Evolutionary conservation across 1,139 yeast genomes (phyloP).

Genomic region (Williopsis jadinii): DNA sequence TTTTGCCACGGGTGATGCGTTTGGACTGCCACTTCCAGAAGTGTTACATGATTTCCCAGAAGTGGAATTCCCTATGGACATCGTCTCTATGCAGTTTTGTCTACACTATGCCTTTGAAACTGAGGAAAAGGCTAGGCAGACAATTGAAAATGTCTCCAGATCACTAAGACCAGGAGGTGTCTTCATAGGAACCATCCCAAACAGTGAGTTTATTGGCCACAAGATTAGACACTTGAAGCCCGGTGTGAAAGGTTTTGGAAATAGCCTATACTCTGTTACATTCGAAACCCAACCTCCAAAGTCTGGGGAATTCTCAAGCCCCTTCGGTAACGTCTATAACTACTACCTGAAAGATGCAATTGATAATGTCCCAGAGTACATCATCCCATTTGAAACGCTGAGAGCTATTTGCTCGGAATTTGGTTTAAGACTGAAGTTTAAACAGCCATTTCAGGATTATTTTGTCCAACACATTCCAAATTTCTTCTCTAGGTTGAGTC

Average conservation of each 20-base stretch:
- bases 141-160: conserved; percentile 69
- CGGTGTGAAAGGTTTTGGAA: conserved; percentile 67
- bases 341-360: conserved; percentile 89
- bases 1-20: conserved; percentile 90
- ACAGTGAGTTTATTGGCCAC: conserved; percentile 72
- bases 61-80: conserved; percentile 75
- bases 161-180: conserved; percentile 76
- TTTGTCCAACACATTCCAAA: conserved; percentile 74
- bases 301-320: conserved; percentile 63
- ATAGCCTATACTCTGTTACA: conserved; percentile 70
- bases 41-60: conserved; percentile 36
- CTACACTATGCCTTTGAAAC: conserved; percentile 91
- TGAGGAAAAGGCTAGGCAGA: conserved; percentile 67
- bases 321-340: conserved; percentile 78
- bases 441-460: conserved; percentile 75
- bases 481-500: conserved; percentile 52
- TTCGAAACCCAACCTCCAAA: conserved; percentile 72
- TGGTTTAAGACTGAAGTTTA: conserved; percentile 64
- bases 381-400: conserved; percentile 91
- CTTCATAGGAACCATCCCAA: conserved; percentile 92
- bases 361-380: conserved; percentile 93
- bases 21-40: conserved; percentile 57
- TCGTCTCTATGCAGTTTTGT: conserved; percentile 86
- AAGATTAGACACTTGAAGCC: conserved; percentile 46
- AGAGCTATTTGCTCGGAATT: conserved; percentile 79